Evolutionary conservation across 192 early-diverging fungal species (phyloP).

Genomic region (Helicostylum pulchrum): DNA sequence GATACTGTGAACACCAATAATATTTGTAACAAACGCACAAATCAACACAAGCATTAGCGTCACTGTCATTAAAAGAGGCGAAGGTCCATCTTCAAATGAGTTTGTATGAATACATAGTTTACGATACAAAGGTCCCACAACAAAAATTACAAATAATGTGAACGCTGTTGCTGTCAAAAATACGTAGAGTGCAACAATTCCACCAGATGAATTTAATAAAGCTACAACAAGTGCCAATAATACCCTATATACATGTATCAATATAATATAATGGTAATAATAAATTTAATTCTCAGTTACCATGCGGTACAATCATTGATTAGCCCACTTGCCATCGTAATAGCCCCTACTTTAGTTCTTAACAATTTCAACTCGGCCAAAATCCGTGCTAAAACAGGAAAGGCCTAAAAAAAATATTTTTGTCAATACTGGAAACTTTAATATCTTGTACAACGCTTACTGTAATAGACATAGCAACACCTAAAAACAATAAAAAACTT

Average conservation of each 20-base stretch:
- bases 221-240: constrained; percentile 80
- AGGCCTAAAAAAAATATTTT: constrained; percentile 49
- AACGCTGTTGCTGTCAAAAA: constrained; percentile 72
- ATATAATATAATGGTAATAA: neutral
- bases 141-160: constrained; percentile 66
- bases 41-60: constrained; percentile 68
- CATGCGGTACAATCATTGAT: constrained; percentile 88
- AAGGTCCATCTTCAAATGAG: constrained; percentile 52
- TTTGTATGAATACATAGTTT: constrained; percentile 50
- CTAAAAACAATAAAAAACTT: constrained; percentile 80
- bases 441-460: constrained; percentile 23
- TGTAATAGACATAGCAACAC: constrained; percentile 91
- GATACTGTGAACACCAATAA: constrained; percentile 82
- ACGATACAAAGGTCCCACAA: constrained; percentile 61
- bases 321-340: constrained; percentile 81
- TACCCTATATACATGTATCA: constrained; percentile 24
- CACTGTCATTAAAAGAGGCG: constrained; percentile 62
- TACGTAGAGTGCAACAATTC: constrained; percentile 75
- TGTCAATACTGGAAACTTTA: no score
- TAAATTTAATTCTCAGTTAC: constrained; percentile 41
- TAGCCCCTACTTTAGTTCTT: constrained; percentile 72
- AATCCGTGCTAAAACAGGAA: constrained; percentile 94
- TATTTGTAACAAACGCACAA: constrained; percentile 79
- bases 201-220: constrained; percentile 71
- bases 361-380: constrained; percentile 85